Conservation (phyloP, 208 protist genomes). For the Acanthamoeba culbertsoni region DNA sequence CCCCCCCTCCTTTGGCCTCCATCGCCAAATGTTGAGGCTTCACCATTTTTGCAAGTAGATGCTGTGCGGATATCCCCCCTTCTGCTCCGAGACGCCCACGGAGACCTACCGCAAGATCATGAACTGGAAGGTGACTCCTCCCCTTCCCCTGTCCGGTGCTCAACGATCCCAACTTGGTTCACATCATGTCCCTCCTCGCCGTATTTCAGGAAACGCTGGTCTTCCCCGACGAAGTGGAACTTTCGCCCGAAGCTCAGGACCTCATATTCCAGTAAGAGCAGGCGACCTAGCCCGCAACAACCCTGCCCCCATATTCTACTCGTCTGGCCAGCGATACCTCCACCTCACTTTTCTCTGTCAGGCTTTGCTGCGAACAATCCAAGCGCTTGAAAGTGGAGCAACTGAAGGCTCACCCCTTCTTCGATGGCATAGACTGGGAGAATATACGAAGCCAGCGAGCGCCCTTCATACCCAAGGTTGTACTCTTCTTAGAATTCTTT, state of each 20-base stretch:
- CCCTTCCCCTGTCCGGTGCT: not conserved
- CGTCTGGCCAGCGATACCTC: not conserved
- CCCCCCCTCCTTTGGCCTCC: no score
- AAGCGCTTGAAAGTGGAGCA: not conserved
- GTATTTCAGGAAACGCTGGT: not conserved
- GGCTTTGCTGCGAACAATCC: not conserved
- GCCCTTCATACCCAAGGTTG: not conserved
- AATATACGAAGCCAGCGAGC: not conserved
- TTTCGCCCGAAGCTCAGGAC: constrained; percentile 42
- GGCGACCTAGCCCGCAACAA: not conserved
- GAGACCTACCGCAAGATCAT: constrained; percentile 55
- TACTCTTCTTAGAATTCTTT: not conserved
- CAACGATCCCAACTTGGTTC: no score
- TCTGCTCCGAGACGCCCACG: constrained; percentile 52
- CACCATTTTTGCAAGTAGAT: constrained; percentile 24
- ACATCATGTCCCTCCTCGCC: no score
- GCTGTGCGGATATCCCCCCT: constrained; percentile 29
- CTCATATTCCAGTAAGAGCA: not conserved
- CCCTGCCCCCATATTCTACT: not conserved
- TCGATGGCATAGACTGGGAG: not conserved
- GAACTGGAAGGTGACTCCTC: constrained; percentile 5
- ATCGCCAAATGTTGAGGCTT: no score
- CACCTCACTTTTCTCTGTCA: not conserved
- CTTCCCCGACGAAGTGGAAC: constrained; percentile 26
- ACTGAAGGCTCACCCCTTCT: not conserved